Evolutionary conservation across 2,329 filamentous ascomycete genomes (phyloP).

Genomic region (Colletotrichum incanum): DNA sequence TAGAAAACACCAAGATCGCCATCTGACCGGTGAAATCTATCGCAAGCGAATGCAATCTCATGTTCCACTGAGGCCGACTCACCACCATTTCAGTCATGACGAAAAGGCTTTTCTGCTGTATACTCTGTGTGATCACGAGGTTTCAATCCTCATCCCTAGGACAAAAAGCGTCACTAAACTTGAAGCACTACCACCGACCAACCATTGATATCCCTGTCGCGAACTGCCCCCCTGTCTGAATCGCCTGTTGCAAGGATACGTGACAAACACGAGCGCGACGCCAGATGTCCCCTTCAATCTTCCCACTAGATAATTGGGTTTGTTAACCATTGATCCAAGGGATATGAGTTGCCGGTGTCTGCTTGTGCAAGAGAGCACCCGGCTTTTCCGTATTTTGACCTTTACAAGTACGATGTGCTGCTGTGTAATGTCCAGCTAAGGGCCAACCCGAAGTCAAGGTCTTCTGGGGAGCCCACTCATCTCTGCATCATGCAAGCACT

Average conservation of each 20-base stretch:
- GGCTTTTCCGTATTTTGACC: neutral
- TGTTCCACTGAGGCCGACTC: neutral
- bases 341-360: neutral
- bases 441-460: neutral
- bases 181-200: neutral
- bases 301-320: neutral
- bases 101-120: too few species aligned
- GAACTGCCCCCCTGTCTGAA: neutral
- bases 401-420: neutral
- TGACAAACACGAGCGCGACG: conserved; percentile 15
- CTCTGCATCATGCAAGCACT: conserved; percentile 18
- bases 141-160: neutral
- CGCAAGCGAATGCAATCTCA: neutral
- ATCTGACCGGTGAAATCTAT: neutral
- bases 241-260: conserved; percentile 2
- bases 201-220: conserved; percentile 7
- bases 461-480: neutral
- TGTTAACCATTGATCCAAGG: too few species aligned
- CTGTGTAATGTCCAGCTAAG: neutral
- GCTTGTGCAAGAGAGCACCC: neutral
- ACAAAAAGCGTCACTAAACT: neutral
- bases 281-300: conserved; percentile 5
- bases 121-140: neutral
- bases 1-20: neutral
- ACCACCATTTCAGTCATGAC: neutral